These are phyloP conservation scores for Peronospora destructor DNA, from an alignment of 352 stramenopile species.

Conservation along the genomic window DNA sequence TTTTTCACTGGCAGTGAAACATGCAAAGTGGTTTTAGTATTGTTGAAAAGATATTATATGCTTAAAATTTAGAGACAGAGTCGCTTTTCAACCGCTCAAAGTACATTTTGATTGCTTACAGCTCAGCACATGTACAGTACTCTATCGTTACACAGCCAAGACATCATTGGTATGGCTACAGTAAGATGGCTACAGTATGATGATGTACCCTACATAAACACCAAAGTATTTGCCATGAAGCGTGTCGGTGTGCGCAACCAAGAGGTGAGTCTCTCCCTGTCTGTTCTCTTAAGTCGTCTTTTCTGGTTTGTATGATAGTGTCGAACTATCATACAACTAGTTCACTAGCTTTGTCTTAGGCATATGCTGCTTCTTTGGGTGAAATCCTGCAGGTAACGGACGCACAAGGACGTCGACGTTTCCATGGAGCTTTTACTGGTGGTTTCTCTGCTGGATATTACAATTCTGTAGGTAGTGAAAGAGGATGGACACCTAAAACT, in stretches of 20 bases:
- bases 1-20: too few relatives aligned
- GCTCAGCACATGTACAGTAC: too few relatives aligned
- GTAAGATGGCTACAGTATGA: background rate
- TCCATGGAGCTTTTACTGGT: constrained; percentile 92
- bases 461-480: constrained; percentile 88
- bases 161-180: too few relatives aligned
- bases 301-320: background rate
- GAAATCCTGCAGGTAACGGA: constrained; percentile 47
- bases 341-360: background rate
- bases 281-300: background rate
- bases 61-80: too few relatives aligned
- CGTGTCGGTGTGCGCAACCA: constrained; percentile 45
- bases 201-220: background rate
- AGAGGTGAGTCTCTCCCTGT: constrained; percentile 33
- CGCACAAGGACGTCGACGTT: constrained; percentile 65
- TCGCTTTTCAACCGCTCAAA: too few relatives aligned
- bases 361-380: background rate
- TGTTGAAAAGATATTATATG: too few relatives aligned
- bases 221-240: constrained; percentile 46
- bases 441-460: constrained; percentile 91
- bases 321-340: background rate
- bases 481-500: constrained; percentile 81
- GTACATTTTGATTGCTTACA: too few relatives aligned
- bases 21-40: too few relatives aligned
- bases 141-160: too few relatives aligned